phyloP scores from a whole-genome alignment of 305 asterid species.

The Solanum hybrid region DNA sequence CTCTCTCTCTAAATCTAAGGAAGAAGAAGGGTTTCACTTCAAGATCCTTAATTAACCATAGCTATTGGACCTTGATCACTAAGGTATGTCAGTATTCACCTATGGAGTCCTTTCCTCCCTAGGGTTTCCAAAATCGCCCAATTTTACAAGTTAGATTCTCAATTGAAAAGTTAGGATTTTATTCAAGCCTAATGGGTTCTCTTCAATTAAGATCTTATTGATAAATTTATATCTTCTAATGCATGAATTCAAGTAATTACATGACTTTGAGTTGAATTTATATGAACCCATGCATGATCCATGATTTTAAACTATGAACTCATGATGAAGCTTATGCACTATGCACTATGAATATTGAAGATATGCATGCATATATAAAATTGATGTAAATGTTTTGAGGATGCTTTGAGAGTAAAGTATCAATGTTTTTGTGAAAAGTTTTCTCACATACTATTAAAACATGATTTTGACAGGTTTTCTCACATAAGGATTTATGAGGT shows the following conservation, averaged over 20 bases:
- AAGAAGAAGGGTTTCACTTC: neutral
- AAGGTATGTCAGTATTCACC: neutral
- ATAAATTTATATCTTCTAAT: neutral
- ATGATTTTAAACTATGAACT: neutral
- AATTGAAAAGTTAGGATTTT: neutral
- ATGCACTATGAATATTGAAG: neutral
- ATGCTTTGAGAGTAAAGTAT: neutral
- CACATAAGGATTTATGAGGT: neutral
- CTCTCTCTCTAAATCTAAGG: neutral
- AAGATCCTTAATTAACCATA: neutral
- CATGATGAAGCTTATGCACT: neutral
- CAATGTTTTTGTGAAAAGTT: no score
- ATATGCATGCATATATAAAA: neutral
- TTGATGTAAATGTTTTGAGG: neutral
- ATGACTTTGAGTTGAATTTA: neutral
- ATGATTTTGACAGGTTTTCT: neutral
- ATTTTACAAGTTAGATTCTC: neutral
- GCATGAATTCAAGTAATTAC: neutral
- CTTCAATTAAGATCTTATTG: no score
- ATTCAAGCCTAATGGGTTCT: neutral
- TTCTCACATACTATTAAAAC: neutral
- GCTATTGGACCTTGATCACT: no score
- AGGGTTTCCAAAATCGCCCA: neutral
- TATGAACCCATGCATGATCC: neutral
- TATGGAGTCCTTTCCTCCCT: neutral